phyloP scores from a whole-genome alignment of 177 flowering plant genomes.

The Vitis hybrid region DNA sequence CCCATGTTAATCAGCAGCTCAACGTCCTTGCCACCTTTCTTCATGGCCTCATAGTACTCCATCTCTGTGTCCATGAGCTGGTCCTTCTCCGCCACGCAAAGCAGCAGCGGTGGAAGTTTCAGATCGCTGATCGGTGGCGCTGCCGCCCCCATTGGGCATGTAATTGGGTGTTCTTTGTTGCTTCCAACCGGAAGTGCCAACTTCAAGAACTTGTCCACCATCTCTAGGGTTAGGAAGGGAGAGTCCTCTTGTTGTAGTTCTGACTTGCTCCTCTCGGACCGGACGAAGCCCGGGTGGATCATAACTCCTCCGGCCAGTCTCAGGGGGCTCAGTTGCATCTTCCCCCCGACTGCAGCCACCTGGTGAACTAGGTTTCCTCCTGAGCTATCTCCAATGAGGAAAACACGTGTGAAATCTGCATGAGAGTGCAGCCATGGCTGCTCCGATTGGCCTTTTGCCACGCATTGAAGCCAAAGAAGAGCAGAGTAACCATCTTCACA shows the following conservation, averaged over 20 bases:
- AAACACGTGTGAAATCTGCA: constrained; percentile 64
- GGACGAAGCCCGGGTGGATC: constrained; percentile 48
- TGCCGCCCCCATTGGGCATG: constrained; percentile 45
- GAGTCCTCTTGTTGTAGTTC: constrained; percentile 43
- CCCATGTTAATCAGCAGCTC: constrained; percentile 50
- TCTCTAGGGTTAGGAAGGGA: constrained; percentile 46
- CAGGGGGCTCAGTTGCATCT: constrained; percentile 15
- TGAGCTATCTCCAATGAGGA: constrained; percentile 82
- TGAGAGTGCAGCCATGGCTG: constrained; percentile 43
- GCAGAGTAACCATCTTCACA: constrained; percentile 50
- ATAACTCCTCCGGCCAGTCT: constrained; percentile 45
- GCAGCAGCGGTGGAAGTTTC: constrained; percentile 45
- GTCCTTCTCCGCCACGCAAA: constrained; percentile 66
- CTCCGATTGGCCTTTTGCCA: constrained; percentile 26
- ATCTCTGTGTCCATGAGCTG: constrained; percentile 63
- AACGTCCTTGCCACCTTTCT: constrained; percentile 57
- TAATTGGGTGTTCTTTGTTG: constrained; percentile 52
- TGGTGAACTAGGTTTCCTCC: constrained; percentile 78
- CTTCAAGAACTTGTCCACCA: constrained; percentile 50
- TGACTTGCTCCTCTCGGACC: constrained; percentile 42
- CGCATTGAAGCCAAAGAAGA: constrained; percentile 59
- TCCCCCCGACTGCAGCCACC: constrained; percentile 59
- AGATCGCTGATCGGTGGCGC: constrained; percentile 24
- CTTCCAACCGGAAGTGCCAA: constrained; percentile 41
- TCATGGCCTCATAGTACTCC: constrained; percentile 77